These are phyloP conservation scores for Ganoderma lingzhi DNA, from an alignment of 1,284 basidiomycete species.

Conservation along the genomic window DNA sequence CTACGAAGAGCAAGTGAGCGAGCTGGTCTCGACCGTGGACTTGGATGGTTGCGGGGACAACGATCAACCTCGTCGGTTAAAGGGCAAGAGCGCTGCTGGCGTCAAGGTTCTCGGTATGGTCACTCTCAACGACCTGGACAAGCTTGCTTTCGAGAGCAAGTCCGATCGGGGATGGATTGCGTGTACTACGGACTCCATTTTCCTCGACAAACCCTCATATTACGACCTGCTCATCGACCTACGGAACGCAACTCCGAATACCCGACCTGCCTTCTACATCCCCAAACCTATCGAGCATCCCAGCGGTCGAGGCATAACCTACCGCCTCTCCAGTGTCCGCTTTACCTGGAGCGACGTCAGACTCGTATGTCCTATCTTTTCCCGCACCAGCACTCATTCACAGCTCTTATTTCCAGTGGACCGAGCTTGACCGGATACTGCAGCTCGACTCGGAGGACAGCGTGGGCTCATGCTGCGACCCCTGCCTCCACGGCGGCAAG, in stretches of 20 bases:
- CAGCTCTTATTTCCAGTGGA: slow-evolving; percentile 58
- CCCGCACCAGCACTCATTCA: neutral
- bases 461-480: slow-evolving; percentile 33
- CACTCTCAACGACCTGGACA: slow-evolving; percentile 74
- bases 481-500: slow-evolving; percentile 26
- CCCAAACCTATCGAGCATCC: slow-evolving; percentile 55
- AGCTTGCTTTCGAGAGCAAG: slow-evolving; percentile 60
- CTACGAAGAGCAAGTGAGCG: slow-evolving; percentile 59
- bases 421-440: slow-evolving; percentile 73
- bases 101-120: slow-evolving; percentile 79
- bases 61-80: slow-evolving; percentile 41
- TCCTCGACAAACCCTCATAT: slow-evolving; percentile 76
- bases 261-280: slow-evolving; percentile 69
- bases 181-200: slow-evolving; percentile 84
- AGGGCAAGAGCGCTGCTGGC: slow-evolving; percentile 57
- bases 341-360: slow-evolving; percentile 85
- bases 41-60: slow-evolving; percentile 29
- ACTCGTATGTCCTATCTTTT: slow-evolving; percentile 53
- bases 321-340: slow-evolving; percentile 66
- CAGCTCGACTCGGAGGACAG: slow-evolving; percentile 52
- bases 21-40: slow-evolving; percentile 18
- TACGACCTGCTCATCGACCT: slow-evolving; percentile 84
- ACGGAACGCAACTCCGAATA: slow-evolving; percentile 66
- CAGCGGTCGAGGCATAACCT: slow-evolving; percentile 50
- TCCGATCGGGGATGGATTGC: slow-evolving; percentile 80